Evolutionary conservation across 805 yeast genomes (phyloP), one percentile per base, ranked within the genome.

Genomic region (Spathaspora passalidarum): DNA sequence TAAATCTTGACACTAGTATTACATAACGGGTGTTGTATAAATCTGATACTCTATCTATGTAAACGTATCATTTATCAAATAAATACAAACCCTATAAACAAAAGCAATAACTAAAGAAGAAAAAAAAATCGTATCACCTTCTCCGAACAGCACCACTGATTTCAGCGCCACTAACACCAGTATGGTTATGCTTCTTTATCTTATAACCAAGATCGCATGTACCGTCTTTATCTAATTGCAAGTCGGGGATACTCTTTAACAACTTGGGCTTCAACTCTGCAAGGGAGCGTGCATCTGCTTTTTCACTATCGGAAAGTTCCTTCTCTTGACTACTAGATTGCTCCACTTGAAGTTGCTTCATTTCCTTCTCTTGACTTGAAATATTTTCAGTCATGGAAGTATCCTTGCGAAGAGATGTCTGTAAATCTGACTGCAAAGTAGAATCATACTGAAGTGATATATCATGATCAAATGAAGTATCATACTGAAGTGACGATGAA

Each of bases 151-250:
- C 44, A 2, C 72, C 70, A 5, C 63, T 56, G 25, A 64, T 56
- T 1, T 62, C 60, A 10, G 60, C 65, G 40, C 62, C 62, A 50
- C 71, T 65, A 4, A 69, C 56, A 17, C 68, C 76, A 40, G 62
- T 51, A 49, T 72, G 77, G 51, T 69, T 73, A 48, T 72, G 77
- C 54, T 64, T 71, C 46, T 59, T 69, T 38, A 72, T 61, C 53
- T 60, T 65, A 49, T 72, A 72, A 3, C 77, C 77, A 44, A 71
- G 59, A 13, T 71, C 71, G 48, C 76, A 71, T 32, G 52, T 38
- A 2, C 75, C 73, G 42, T 51, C 54, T n/a, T 56, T 45, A 38
- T 62, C 65, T 11, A 62, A 38, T 7, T 49, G 49, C 14, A 60
- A 38, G 37, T 57, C 56, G 1, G 54, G 39, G 10, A 51, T 26